A percentile compares a stretch with the other conserved stretches of the same genome.
These are phyloP conservation scores for Termitomyces eurrhizus DNA, from an alignment of 768 basidiomycete genomes.

Conservation along the genomic window DNA sequence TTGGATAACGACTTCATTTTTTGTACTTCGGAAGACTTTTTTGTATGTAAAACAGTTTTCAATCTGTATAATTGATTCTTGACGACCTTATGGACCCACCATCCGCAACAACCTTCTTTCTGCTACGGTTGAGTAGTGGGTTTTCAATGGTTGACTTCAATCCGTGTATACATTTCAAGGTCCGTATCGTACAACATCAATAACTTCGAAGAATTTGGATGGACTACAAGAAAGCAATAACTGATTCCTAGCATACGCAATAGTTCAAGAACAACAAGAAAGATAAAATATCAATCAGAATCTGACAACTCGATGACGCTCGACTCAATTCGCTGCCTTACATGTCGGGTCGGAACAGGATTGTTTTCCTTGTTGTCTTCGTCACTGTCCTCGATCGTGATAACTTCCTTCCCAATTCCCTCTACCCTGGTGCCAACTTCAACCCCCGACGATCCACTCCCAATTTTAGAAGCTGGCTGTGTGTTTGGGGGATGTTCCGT, in stretches of 20 bases:
- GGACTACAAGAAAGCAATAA: not conserved
- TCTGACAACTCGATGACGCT: conserved; percentile 56
- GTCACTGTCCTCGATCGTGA: conserved; percentile 41
- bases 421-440: not conserved
- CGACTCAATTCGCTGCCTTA: conserved; percentile 34
- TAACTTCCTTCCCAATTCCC: conserved; percentile 24
- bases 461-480: conserved; percentile 5
- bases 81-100: conserved; percentile 1
- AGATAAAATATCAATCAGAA: conserved; percentile 30
- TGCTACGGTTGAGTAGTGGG: conserved; percentile 12
- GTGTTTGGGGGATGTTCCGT: not conserved
- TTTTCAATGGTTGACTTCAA: conserved; percentile 8
- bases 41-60: conserved; percentile 20
- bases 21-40: conserved; percentile 7
- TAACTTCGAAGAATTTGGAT: not conserved
- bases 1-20: conserved; percentile 45
- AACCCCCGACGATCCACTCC: conserved; percentile 1
- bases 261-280: not conserved
- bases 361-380: conserved; percentile 64
- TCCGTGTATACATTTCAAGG: conserved; percentile 8
- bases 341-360: conserved; percentile 46
- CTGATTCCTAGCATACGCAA: not conserved
- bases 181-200: conserved; percentile 2
- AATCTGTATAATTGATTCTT: conserved; percentile 17
- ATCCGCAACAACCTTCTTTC: conserved; percentile 10